Evolutionary conservation across 2,329 filamentous ascomycete genomes (phyloP), one percentile per base, ranked within the genome.

Genomic region (Cladosporium sp.): DNA sequence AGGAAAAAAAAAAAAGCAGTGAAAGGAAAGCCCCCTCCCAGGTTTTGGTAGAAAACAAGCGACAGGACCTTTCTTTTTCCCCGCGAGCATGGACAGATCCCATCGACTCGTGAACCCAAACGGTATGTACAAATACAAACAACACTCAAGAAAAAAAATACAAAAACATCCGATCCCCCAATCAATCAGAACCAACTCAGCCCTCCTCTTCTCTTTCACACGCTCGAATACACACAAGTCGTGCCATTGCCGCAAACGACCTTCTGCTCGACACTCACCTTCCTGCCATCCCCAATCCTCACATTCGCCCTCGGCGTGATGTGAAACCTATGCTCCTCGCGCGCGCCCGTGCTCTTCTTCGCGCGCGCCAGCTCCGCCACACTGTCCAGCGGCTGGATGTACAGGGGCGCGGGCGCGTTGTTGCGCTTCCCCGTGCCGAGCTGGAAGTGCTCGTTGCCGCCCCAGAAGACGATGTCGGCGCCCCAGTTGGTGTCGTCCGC

Each of bases 391-490:
- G 89, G 86, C 27, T 83, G 81, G 47, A 96, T 89, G 64, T 96
- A 92, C 1, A 78, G 77, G 1, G 93, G 93, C 11, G 79, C 77
- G 47, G 82, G 80, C 8, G 87, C 65, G 64, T 97, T 97, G 62
- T 82, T 93, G 55, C 92, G 76, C 74, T 87, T 95, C 22, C 93
- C 91, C 1, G 87, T 96, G 11, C 93, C 93, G 20, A 99, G 80
- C 70, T 99, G 93, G 68, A 87, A 96, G 66, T 85, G 82, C 72
- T 97, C 91, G 63, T 97, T 99, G 47, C 89, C 89, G 55, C 93
- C 93, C 89, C 91, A 99, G 76, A 89, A 95, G 1, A 97, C 68
- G 24, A 91, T 84, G 66, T 97, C 93, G 4, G 86, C 83, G 43
- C 93, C 93, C 82, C 85, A 96, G 65, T 93, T 91, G 1, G 84